Percentiles rank a stretch among this genome's conserved stretches.
These are phyloP conservation scores for Hippophae rhamnoides DNA, from an alignment of 306 rosid species.

Conservation along the genomic window DNA sequence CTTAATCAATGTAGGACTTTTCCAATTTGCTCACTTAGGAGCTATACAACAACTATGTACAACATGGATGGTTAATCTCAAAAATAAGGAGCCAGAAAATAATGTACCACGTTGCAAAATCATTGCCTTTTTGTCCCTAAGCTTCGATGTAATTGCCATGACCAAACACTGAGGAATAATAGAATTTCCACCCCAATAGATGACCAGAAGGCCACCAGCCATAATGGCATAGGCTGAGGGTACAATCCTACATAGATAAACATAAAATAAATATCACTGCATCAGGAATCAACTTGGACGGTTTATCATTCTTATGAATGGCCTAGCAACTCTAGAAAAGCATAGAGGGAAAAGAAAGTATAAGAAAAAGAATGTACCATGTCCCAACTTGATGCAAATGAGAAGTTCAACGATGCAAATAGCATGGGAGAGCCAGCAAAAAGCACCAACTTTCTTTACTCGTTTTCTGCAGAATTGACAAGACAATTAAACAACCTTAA, in stretches of 20 bases:
- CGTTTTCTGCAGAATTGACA: slow-evolving; percentile 47
- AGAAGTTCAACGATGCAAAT: slow-evolving; percentile 95
- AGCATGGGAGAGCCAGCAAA: slow-evolving; percentile 97
- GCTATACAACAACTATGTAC: slow-evolving; percentile 46
- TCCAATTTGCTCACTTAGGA: too few relatives aligned
- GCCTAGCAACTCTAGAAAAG: background rate
- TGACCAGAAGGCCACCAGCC: slow-evolving; percentile 69
- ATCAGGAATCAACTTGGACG: background rate
- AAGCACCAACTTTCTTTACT: slow-evolving; percentile 89
- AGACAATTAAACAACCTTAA: background rate
- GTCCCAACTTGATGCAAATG: slow-evolving; percentile 92
- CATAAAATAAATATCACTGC: background rate
- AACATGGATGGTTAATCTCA: slow-evolving; percentile 36
- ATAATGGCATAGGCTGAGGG: slow-evolving; percentile 81
- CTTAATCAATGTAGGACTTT: too few relatives aligned
- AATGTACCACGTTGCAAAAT: slow-evolving; percentile 22
- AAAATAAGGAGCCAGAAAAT: slow-evolving; percentile 59
- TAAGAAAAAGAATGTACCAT: slow-evolving; percentile 37
- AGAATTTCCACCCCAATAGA: slow-evolving; percentile 42
- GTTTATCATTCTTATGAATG: background rate
- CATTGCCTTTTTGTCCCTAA: slow-evolving; percentile 63
- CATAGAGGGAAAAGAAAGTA: too few relatives aligned
- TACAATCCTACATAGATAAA: slow-evolving; percentile 53
- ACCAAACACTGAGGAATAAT: slow-evolving; percentile 54
- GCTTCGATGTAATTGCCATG: slow-evolving; percentile 66